phyloP scores from a whole-genome alignment of 495 filamentous ascomycete species.

The Penicillium salamii region DNA sequence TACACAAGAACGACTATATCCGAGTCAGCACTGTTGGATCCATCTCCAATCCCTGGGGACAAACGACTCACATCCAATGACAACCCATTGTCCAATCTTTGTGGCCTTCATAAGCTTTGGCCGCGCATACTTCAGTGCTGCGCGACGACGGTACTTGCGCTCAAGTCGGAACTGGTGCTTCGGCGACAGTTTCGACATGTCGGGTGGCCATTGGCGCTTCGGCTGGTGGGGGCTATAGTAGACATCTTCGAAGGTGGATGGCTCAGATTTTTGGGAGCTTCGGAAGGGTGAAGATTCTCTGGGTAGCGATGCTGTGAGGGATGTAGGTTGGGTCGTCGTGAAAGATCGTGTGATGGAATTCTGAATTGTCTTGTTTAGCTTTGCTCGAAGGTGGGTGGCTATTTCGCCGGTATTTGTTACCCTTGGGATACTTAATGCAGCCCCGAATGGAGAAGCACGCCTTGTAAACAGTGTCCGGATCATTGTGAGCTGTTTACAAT shows the following conservation, averaged over 20 bases:
- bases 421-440: too few relatives aligned
- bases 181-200: constrained; percentile 73
- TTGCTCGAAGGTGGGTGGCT: too few relatives aligned
- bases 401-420: too few relatives aligned
- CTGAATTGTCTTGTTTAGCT: not conserved
- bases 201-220: constrained; percentile 90
- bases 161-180: constrained; percentile 78
- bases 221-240: constrained; percentile 65
- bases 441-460: too few relatives aligned
- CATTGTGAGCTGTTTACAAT: too few relatives aligned
- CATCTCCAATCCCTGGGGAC: not conserved
- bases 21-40: constrained; percentile 3
- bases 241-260: constrained; percentile 15
- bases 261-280: constrained; percentile 25
- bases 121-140: constrained; percentile 68
- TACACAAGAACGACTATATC: constrained; percentile 65
- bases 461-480: too few relatives aligned
- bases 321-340: constrained; percentile 14
- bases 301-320: constrained; percentile 14
- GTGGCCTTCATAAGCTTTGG: constrained; percentile 73
- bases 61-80: constrained; percentile 56
- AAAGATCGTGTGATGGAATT: constrained; percentile 11
- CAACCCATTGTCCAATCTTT: constrained; percentile 65
- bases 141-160: constrained; percentile 64
- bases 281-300: constrained; percentile 37